Base-by-base conservation (phyloP, 176 grass and related monocot genomes). In the Ananas comosus region DNA sequence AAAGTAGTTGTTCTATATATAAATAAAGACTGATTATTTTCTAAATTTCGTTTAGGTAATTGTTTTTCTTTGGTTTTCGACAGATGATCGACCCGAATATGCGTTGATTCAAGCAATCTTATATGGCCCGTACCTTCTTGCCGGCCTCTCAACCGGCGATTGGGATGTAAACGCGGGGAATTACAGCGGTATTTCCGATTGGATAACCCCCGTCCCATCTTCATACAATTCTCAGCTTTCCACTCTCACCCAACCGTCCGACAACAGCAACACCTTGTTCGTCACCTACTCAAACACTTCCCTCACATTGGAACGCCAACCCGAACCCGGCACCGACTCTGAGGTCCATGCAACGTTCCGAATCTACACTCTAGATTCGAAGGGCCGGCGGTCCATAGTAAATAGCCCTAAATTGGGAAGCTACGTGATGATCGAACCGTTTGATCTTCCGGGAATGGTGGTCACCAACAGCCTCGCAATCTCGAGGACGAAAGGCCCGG, bases 101-200 rank as follows among this genome's bases (percentile, higher is more conserved):
- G 69, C 74, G 51, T 82, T 89, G 4, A 63, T 93, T 4, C 82
- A 93, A 70, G 89, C 89, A 65, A 73, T 99, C 24, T 81, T 99
- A 13, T 99, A 93, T 51, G 94, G 90, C 0, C 94, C 89, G 2
- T 90, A 86, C 80, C 82, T 99, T 78, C 94, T 99, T 22, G 85
- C 87, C 21, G 94, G 94, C 56, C 72, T 93, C 61, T 80, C 94
- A 50, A 84, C 74, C n/a, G 81, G 82, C 2, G 80, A 99, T 51
- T 93, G 89, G 94, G 82, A 91, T 33, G 80, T 78, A 0, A 86
- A 80, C 29, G 49, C 93, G 1, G 72, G 80, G 57, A 76, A n/a
- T 29, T 80, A 66, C 72, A 70, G 64, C 16, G 69, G 66, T 64
- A 53, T 72, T 51, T 82, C 89, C 0, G 87, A 99, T 64, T 88